A percentile compares a stretch with the other conserved stretches of the same genome.
Conservation (phyloP, 768 basidiomycete species). For the Hemileccinum impolitum region DNA sequence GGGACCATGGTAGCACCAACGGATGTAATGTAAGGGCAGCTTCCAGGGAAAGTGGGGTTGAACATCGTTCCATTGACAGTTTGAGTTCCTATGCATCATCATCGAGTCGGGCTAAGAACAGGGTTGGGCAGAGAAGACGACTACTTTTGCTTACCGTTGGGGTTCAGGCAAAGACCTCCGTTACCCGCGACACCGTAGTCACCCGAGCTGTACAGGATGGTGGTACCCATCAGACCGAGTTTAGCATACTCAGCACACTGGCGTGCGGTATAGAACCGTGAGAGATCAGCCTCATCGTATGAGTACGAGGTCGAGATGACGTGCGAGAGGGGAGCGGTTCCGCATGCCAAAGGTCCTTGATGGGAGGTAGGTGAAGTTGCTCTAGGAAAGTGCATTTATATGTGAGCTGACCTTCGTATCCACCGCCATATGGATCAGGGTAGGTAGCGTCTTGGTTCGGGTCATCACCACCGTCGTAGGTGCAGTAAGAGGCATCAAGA, state of each 20-base stretch:
- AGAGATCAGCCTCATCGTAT: conserved; percentile 35
- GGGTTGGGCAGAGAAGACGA: background rate
- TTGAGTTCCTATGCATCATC: conserved; percentile 23
- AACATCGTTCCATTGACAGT: conserved; percentile 29
- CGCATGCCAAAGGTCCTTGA: conserved; percentile 35
- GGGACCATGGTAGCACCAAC: conserved; percentile 48
- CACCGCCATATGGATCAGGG: conserved; percentile 22
- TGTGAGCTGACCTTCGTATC: conserved; percentile 17
- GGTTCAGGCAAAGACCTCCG: conserved; percentile 29
- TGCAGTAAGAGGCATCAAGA: conserved; percentile 33
- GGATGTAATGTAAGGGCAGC: conserved; percentile 44
- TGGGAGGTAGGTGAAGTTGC: background rate
- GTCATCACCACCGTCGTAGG: conserved; percentile 34
- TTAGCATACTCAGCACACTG: conserved; percentile 48
- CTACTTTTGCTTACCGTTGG: conserved; percentile 18
- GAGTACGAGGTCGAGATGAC: conserved; percentile 43
- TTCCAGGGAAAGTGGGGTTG: conserved; percentile 41
- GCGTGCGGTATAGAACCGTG: conserved; percentile 35
- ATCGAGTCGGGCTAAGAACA: background rate
- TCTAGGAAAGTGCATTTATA: background rate
- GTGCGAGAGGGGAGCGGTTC: conserved; percentile 31
- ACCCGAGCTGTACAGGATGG: conserved; percentile 43
- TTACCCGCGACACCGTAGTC: conserved; percentile 43
- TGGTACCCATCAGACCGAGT: conserved; percentile 39
- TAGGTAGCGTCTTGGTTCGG: conserved; percentile 24